Base-by-base conservation (phyloP, 148 eudicot species). In the Chenopodium formosanum region DNA sequence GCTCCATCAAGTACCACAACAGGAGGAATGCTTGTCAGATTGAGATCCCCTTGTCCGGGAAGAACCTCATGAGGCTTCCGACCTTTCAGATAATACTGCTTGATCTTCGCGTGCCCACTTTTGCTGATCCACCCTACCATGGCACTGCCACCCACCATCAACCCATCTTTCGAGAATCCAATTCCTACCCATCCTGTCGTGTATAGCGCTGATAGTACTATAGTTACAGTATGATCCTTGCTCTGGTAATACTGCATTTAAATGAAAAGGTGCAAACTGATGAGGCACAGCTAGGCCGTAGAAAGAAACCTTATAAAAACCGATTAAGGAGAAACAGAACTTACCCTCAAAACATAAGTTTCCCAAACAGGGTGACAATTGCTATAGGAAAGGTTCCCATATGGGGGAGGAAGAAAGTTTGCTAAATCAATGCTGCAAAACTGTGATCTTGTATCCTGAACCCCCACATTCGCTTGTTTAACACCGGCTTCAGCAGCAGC, bases 101-200 rank as follows among this genome's bases (percentile, higher is more conserved):
- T 94, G 86, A 96, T 88, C 82, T 88, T 84, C 44, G 93, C 91
- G 63, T 85, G 84, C 44, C 99, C 98, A 12, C 86, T 88, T 76
- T 47, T 76, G 40, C 78, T 94, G 10, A 96, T 83, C 99, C 99
- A 96, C 76, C 97, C 99, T 40, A 96, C 99, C 90, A 96, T 88
- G 70, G 97, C 94, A 80, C 99, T 96, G 9, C 93, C 88, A 44
- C 92, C 92, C 23, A 89, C 86, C 99, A 96, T 96, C 91, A 84
- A 90, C n/a, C 99, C 99, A 58, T 94, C 85, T 79, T 86, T 91
- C 8, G 99, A 96, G 58, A 96, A 92, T 1, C 93, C 99, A 20
- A 96, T 91, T 29, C 98, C 99, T 13, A 96, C 98, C 98, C 98
- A 96, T 80, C 99, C 99, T 16, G 87, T 84, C 19, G 98, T 96